Base-by-base conservation (phyloP, 2,329 filamentous ascomycete species). In the Colletotrichum siamense region DNA sequence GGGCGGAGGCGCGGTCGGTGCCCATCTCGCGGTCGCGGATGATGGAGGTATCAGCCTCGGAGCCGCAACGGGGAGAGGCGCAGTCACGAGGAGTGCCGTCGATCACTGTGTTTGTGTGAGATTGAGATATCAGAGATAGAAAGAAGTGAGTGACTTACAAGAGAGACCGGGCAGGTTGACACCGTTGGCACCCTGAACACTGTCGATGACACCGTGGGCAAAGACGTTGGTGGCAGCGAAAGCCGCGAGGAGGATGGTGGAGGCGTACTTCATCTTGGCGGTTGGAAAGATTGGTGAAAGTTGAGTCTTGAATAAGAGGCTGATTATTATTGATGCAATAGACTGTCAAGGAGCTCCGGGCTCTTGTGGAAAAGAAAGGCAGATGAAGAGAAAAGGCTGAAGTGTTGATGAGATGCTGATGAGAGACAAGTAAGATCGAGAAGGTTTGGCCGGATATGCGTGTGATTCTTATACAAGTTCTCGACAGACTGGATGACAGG, bases 1-100 rank as follows among this genome's bases (percentile, higher is more conserved):
- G 88, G 65, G 92, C 88, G 49, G 90, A 91, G 30, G 80, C 82
- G 77, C 88, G 87, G 80, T 83, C 86, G 62, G 85, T 88, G 39
- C 85, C 85, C 71, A 94, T 87, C 84, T 94, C 92, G 13, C 86
- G 84, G 75, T 89, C 84, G 36, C 92, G 91, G 83, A 94, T 93
- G 86, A 94, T 93, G 82, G 92, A 88, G 22, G 93, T 94, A 81
- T 94, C 93, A 73, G 89, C 91, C 82, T 94, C 89, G 24, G 92
- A 89, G 73, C 92, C 93, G 81, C 92, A 94, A 55, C 82, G 77
- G 78, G 92, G 91, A 79, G 86, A 86, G 68, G 90, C 87, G 83
- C 92, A 94, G 84, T 94, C 92, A 80, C 93, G 92, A 65, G 92
- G 92, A 77, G 92, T 94, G 80, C 92, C 92, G 77, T 94, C 92